Percentiles rank a stretch among this genome's conserved stretches.
These are phyloP conservation scores for Hypoxylon sp. DNA, from an alignment of 2,329 filamentous ascomycete genomes.

Conservation along the genomic window DNA sequence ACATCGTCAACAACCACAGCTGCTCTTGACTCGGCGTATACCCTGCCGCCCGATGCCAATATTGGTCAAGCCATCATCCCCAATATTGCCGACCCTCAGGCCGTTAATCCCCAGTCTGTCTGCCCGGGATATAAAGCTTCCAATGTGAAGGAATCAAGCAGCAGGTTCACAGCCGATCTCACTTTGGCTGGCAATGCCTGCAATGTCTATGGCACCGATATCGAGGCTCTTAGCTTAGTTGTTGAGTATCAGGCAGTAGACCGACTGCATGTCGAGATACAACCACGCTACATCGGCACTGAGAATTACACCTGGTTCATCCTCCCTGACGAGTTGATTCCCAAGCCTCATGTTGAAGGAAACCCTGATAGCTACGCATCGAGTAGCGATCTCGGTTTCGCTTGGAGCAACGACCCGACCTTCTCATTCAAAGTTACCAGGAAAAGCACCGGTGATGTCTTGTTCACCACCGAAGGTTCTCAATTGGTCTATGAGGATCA, in stretches of 20 bases:
- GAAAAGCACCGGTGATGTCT: constrained; percentile 69
- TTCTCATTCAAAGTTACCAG: constrained; percentile 77
- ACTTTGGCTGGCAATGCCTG: constrained; percentile 77
- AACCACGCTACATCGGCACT: constrained; percentile 71
- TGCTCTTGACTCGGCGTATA: constrained; percentile 12
- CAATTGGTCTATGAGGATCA: constrained; percentile 81
- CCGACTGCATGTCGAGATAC: constrained; percentile 77
- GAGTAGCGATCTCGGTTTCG: constrained; percentile 66
- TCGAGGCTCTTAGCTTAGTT: constrained; percentile 73
- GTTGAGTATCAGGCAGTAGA: constrained; percentile 76
- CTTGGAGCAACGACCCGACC: constrained; percentile 66
- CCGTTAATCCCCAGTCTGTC: constrained; percentile 70
- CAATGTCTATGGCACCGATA: constrained; percentile 82
- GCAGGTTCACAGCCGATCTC: constrained; percentile 76
- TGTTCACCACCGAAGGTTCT: constrained; percentile 75
- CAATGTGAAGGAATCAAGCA: constrained; percentile 65
- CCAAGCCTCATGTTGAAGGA: constrained; percentile 61
- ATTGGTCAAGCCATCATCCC: constrained; percentile 64
- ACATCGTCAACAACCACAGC: constrained; percentile 7
- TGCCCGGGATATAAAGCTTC: constrained; percentile 78
- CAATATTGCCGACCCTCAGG: constrained; percentile 73
- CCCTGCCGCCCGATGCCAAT: constrained; percentile 52
- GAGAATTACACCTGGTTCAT: constrained; percentile 76
- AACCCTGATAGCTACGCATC: constrained; percentile 58
- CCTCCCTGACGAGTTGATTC: constrained; percentile 72